A percentile compares a stretch with the other conserved stretches of the same genome.
Evolutionary conservation across 495 filamentous ascomycete genomes (phyloP).

Genomic region (Xylaria grammica): DNA sequence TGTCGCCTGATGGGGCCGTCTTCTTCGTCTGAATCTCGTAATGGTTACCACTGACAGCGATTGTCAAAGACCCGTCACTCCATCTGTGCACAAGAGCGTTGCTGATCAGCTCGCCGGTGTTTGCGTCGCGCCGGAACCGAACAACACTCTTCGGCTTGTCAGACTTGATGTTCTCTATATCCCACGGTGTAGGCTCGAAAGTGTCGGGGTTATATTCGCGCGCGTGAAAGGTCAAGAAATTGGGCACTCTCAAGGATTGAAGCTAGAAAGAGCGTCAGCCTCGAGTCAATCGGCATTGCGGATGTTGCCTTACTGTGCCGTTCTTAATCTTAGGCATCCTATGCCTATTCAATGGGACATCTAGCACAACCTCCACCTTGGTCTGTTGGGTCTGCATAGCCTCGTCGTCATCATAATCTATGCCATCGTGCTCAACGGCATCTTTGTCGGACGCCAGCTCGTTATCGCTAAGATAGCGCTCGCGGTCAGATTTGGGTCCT

Average conservation of each 20-base stretch:
- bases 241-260: constrained; percentile 77
- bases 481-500: constrained; percentile 27
- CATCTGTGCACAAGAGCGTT: constrained; percentile 80
- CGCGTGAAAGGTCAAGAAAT: constrained; percentile 78
- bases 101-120: constrained; percentile 64
- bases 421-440: constrained; percentile 32
- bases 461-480: constrained; percentile 62
- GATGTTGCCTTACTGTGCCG: constrained; percentile 53
- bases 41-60: constrained; percentile 74
- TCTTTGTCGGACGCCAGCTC: constrained; percentile 82
- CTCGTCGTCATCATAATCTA: constrained; percentile 51
- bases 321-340: constrained; percentile 74
- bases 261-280: constrained; percentile 55
- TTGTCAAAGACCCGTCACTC: constrained; percentile 84
- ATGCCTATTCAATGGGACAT: constrained; percentile 64
- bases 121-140: constrained; percentile 47
- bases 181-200: constrained; percentile 60
- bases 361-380: constrained; percentile 60
- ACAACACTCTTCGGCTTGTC: constrained; percentile 46
- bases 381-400: constrained; percentile 46
- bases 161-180: constrained; percentile 48
- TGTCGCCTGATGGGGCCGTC: constrained; percentile 67
- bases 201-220: constrained; percentile 73
- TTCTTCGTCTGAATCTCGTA: constrained; percentile 78
- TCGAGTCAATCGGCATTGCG: not conserved